These are phyloP conservation scores for Macrocystidia cucumis DNA, from an alignment of 1,284 basidiomycete genomes.

Conservation along the genomic window DNA sequence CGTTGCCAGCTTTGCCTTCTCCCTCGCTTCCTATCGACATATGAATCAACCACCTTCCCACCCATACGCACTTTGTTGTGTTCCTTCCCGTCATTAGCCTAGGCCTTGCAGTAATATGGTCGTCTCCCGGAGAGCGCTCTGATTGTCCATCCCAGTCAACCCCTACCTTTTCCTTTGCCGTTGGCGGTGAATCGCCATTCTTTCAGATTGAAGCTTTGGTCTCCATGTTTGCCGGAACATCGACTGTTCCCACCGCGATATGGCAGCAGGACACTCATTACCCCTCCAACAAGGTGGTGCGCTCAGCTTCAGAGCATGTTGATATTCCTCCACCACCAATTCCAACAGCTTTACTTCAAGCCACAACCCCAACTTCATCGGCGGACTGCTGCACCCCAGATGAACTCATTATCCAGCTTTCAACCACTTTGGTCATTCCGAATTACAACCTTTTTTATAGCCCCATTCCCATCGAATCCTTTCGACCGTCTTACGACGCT, in stretches of 20 bases:
- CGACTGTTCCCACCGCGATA: slow-evolving; percentile 13
- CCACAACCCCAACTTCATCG: slow-evolving; percentile 24
- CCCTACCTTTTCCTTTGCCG: no score
- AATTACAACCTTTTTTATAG: slow-evolving; percentile 42
- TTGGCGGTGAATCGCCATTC: no score
- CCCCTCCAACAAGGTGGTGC: no score
- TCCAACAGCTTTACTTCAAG: no score
- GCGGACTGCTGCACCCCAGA: slow-evolving; percentile 23
- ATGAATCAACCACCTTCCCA: no score
- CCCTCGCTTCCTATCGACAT: no score
- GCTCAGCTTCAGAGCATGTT: no score
- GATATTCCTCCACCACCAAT: no score
- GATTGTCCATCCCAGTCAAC: slow-evolving; percentile 9
- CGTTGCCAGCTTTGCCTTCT: no score
- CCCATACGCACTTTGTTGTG: no score
- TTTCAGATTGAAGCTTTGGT: slow-evolving; percentile 3
- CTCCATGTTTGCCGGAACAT: slow-evolving; percentile 13
- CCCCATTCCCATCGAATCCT: slow-evolving; percentile 31
- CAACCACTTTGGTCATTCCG: slow-evolving; percentile 41
- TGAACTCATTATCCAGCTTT: slow-evolving; percentile 39
- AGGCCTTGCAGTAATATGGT: slow-evolving; percentile 15
- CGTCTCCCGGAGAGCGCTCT: slow-evolving; percentile 21
- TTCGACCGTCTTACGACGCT: slow-evolving; percentile 39
- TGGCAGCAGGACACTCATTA: no score
- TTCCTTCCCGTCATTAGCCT: slow-evolving; percentile 7